Evolutionary conservation across 2,329 filamentous ascomycete species (phyloP).

Genomic region (Aspergillus tubingensis): DNA sequence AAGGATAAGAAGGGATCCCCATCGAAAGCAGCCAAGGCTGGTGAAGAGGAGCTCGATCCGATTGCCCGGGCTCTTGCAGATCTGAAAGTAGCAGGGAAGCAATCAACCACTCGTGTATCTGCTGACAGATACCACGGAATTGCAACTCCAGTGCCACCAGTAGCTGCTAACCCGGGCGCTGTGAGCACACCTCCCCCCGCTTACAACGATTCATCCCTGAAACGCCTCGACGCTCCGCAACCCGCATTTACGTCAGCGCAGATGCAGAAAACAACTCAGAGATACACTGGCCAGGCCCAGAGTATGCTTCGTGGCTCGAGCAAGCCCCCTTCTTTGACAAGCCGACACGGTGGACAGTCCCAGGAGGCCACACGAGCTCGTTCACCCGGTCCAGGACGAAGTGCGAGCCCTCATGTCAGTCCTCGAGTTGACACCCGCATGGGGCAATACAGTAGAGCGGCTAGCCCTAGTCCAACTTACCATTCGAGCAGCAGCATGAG

Average conservation of each 20-base stretch:
- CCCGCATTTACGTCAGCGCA: constrained; percentile 89
- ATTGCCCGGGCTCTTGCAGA: constrained; percentile 92
- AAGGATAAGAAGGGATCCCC: constrained; percentile 49
- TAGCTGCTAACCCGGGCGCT: constrained; percentile 34
- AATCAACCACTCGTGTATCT: constrained; percentile 80
- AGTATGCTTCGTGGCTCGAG: constrained; percentile 65
- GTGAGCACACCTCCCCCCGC: constrained; percentile 75
- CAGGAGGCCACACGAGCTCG: constrained; percentile 51
- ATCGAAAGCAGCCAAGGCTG: constrained; percentile 41
- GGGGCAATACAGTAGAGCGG: constrained; percentile 46
- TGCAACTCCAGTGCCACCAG: constrained; percentile 69
- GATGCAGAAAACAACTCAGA: constrained; percentile 93
- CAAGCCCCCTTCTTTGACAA: constrained; percentile 58
- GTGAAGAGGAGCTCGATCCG: constrained; percentile 72
- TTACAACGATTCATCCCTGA: constrained; percentile 73
- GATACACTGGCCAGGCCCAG: constrained; percentile 79
- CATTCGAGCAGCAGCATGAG: constrained; percentile 46
- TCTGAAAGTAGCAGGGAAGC: constrained; percentile 83
- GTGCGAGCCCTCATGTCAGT: constrained; percentile 34
- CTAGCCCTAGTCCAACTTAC: constrained; percentile 48
- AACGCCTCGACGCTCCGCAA: constrained; percentile 81
- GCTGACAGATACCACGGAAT: constrained; percentile 96
- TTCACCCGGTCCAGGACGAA: constrained; percentile 69
- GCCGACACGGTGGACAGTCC: constrained; percentile 55
- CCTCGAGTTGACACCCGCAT: constrained; percentile 38